Evolutionary conservation across 331 rosid genomes (phyloP).

Genomic region (Ulmus americana): DNA sequence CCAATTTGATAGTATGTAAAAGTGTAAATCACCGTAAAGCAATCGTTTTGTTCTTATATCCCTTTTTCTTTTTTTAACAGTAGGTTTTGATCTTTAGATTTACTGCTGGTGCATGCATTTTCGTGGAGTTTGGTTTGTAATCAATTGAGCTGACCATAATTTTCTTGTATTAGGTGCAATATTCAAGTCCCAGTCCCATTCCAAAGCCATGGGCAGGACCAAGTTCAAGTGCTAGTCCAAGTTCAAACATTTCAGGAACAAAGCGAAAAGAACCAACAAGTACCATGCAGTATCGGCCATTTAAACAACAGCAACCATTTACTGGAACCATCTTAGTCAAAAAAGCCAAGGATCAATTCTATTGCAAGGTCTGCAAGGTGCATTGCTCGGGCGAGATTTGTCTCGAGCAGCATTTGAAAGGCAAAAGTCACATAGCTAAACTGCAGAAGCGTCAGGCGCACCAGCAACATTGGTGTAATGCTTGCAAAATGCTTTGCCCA

Average conservation of each 20-base stretch:
- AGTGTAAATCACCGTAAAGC: too few relatives aligned
- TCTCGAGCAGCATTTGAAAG: neutral
- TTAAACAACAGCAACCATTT: neutral
- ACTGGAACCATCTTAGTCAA: neutral
- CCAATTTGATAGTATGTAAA: too few relatives aligned
- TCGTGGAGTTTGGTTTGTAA: too few relatives aligned
- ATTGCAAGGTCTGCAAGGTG: neutral
- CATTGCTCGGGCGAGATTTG: neutral
- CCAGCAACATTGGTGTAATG: neutral
- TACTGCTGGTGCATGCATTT: too few relatives aligned
- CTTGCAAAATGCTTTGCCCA: neutral
- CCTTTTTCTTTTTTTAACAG: too few relatives aligned
- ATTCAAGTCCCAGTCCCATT: neutral
- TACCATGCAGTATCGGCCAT: neutral
- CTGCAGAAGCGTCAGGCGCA: neutral
- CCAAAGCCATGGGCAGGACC: neutral
- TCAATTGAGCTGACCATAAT: neutral
- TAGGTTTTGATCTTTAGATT: too few relatives aligned
- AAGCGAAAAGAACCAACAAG: constrained; percentile 7
- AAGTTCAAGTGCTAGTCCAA: neutral
- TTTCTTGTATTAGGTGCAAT: neutral
- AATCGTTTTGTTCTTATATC: too few relatives aligned
- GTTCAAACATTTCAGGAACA: neutral
- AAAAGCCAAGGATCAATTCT: neutral
- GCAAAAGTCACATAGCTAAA: neutral